These are phyloP conservation scores for Anisodus tanguticus DNA, from an alignment of 257 asterid species.

Conservation along the genomic window DNA sequence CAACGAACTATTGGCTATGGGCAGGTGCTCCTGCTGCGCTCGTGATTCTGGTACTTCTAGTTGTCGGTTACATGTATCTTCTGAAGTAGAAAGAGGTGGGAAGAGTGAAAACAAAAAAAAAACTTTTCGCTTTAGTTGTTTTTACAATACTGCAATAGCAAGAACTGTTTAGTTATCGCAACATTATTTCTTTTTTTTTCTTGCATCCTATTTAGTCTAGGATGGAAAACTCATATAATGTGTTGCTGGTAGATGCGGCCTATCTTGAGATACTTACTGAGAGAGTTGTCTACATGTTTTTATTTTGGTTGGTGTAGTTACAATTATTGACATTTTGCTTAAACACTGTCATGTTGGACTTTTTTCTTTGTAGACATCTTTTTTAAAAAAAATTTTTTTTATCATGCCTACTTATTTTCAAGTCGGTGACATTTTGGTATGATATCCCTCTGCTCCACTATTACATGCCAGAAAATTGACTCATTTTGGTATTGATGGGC, in stretches of 20 bases:
- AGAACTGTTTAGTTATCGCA: conserved; percentile 25
- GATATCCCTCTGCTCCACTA: not conserved
- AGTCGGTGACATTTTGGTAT: not conserved
- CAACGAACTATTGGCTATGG: conserved; percentile 72
- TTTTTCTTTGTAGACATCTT: not conserved
- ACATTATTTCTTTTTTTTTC: conserved; percentile 17
- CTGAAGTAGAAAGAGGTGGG: conserved; percentile 35
- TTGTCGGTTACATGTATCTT: conserved; percentile 54
- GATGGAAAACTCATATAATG: conserved; percentile 42
- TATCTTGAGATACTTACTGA: conserved; percentile 15
- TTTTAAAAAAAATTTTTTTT: too few species aligned
- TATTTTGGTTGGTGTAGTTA: not conserved
- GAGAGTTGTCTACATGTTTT: not conserved
- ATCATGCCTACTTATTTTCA: not conserved
- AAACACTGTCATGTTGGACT: not conserved
- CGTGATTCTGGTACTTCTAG: conserved; percentile 46
- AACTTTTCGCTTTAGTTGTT: not conserved
- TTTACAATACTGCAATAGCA: conserved; percentile 34
- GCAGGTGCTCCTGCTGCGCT: conserved; percentile 60
- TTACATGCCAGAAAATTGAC: not conserved
- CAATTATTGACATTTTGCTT: conserved; percentile 25
- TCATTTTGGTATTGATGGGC: not conserved
- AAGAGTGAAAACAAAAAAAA: not conserved
- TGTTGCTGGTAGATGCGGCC: conserved; percentile 37
- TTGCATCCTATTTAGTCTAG: conserved; percentile 30